Conservation (phyloP, 140 eudicot species). For the Senecio squalidus region DNA sequence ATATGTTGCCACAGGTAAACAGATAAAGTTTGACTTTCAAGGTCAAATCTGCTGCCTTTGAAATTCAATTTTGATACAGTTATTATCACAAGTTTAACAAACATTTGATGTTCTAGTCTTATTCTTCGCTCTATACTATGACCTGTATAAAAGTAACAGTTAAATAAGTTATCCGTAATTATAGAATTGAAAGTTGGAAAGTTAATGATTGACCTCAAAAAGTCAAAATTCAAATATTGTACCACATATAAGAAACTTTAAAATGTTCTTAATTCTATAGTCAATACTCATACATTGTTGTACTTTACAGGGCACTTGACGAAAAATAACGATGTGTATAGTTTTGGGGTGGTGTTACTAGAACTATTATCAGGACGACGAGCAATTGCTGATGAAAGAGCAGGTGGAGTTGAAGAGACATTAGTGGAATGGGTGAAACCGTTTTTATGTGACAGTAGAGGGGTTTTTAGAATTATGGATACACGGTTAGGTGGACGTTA, state of each 20-base stretch:
- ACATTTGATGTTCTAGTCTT: not conserved
- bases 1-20: conserved; percentile 66
- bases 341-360: conserved; percentile 68
- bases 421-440: conserved; percentile 86
- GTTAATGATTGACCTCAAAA: conserved; percentile 1
- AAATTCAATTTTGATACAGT: not conserved
- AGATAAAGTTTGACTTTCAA: conserved; percentile 6
- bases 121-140: too few species aligned
- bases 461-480: conserved; percentile 74
- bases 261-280: not conserved
- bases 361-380: conserved; percentile 72
- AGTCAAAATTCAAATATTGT: conserved; percentile 9
- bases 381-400: conserved; percentile 49
- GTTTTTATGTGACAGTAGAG: conserved; percentile 50
- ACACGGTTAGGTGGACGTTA: conserved; percentile 71
- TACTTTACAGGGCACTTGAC: conserved; percentile 56
- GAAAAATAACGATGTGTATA: conserved; percentile 61
- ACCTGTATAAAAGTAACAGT: not conserved
- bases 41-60: conserved; percentile 15
- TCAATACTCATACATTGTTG: not conserved
- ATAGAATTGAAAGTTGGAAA: not conserved
- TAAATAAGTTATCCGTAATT: not conserved
- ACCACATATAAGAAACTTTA: not conserved
- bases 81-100: not conserved
- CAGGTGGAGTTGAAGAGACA: conserved; percentile 54